These are phyloP conservation scores for Stipa capillata DNA, from an alignment of 176 grass and related monocot species.

Conservation along the genomic window DNA sequence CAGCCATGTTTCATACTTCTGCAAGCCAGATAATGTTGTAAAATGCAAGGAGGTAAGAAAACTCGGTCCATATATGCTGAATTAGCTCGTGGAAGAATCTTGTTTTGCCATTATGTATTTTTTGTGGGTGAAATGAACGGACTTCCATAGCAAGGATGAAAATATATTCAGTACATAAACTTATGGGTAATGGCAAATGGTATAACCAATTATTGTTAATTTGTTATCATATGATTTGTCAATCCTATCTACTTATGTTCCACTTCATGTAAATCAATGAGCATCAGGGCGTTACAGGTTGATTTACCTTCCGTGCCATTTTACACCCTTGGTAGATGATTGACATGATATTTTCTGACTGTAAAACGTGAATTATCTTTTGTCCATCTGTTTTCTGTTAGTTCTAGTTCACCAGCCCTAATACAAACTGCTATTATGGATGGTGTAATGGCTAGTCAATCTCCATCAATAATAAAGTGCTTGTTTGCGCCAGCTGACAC, in stretches of 20 bases:
- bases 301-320: not conserved
- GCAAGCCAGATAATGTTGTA: constrained; percentile 61
- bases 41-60: constrained; percentile 94
- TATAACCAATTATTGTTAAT: not conserved
- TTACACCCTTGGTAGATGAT: not conserved
- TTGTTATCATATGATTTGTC: not conserved
- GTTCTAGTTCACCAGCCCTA: not conserved
- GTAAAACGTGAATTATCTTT: not conserved
- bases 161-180: no score
- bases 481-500: not conserved
- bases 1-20: constrained; percentile 52
- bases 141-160: no score
- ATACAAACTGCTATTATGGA: not conserved
- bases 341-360: no score
- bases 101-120: constrained; percentile 3
- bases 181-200: no score
- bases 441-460: not conserved
- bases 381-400: not conserved
- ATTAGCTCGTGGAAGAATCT: not conserved
- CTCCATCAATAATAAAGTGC: not conserved
- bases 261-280: no score
- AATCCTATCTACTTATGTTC: not conserved
- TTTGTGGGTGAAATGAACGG: no score
- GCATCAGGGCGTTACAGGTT: not conserved
- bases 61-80: not conserved